Percentiles rank a stretch among this genome's conserved stretches.
Conservation (phyloP, 2,329 filamentous ascomycete genomes). For the Curvularia sp. region DNA sequence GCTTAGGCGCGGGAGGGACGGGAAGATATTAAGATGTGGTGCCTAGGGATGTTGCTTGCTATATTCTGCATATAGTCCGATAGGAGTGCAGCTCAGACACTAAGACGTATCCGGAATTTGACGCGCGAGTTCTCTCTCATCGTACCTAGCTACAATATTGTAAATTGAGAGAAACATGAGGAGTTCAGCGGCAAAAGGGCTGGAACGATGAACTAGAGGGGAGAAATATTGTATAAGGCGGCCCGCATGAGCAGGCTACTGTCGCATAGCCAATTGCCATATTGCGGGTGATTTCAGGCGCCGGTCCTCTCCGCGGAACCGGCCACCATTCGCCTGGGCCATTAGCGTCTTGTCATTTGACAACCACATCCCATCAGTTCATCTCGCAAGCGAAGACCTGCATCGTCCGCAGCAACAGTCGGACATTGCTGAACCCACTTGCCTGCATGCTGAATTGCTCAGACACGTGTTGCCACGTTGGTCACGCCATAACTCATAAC, state of each 20-base stretch:
- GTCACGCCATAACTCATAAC: slow-evolving; percentile 1
- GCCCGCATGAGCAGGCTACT: slow-evolving; percentile 10
- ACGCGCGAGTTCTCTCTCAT: not conserved
- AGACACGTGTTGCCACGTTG: not conserved
- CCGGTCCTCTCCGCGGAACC: slow-evolving; percentile 6
- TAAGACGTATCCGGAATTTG: not conserved
- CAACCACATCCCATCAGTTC: slow-evolving; percentile 3
- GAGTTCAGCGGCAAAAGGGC: not conserved
- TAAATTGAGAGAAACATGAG: not conserved
- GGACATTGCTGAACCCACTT: slow-evolving; percentile 7
- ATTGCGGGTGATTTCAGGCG: slow-evolving; percentile 11
- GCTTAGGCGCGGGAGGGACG: not conserved
- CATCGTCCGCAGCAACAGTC: slow-evolving; percentile 3
- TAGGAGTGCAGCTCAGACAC: slow-evolving; percentile 1
- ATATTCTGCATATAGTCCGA: slow-evolving; percentile 9
- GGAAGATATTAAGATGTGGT: slow-evolving; percentile 1
- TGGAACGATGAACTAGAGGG: slow-evolving; percentile 8
- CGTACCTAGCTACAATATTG: slow-evolving; percentile 2
- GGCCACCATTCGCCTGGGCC: slow-evolving; percentile 4
- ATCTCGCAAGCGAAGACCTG: slow-evolving; percentile 9
- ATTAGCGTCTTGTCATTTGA: slow-evolving; percentile 5
- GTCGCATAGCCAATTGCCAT: slow-evolving; percentile 1
- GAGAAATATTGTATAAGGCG: slow-evolving; percentile 5
- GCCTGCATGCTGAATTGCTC: not conserved
- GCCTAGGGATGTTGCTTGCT: slow-evolving; percentile 6